phyloP scores from a whole-genome alignment of 768 basidiomycete genomes.

The Tulasnella calospora region DNA sequence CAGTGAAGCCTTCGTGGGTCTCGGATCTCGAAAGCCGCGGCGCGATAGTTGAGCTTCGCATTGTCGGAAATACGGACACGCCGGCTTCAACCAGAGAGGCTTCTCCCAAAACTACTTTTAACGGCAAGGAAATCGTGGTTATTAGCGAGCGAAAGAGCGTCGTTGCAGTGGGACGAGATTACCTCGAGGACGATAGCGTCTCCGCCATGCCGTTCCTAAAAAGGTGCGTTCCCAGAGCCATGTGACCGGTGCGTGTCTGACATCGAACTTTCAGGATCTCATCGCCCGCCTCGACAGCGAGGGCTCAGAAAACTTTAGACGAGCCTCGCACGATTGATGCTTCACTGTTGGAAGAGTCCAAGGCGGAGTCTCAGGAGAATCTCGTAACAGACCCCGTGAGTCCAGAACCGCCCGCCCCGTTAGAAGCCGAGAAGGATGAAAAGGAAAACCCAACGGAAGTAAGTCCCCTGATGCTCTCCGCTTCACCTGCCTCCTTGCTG shows the following conservation, averaged over 20 bases:
- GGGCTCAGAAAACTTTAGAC: not conserved
- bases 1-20: slow-evolving; percentile 69
- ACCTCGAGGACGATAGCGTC: slow-evolving; percentile 66
- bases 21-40: slow-evolving; percentile 51
- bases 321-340: not conserved
- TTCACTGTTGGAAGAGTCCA: not conserved
- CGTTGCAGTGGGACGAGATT: slow-evolving; percentile 50
- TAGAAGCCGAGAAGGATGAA: not conserved
- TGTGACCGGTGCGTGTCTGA: not conserved
- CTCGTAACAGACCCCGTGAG: not conserved
- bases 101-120: slow-evolving; percentile 35
- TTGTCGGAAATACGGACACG: slow-evolving; percentile 46
- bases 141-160: slow-evolving; percentile 62
- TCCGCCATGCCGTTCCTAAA: slow-evolving; percentile 62
- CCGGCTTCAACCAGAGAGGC: slow-evolving; percentile 23
- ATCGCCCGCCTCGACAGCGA: not conserved
- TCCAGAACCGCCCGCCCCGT: not conserved
- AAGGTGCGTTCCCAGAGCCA: slow-evolving; percentile 43
- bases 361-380: not conserved
- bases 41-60: slow-evolving; percentile 52
- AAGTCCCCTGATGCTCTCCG: not conserved
- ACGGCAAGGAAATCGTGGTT: slow-evolving; percentile 44
- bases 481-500: not conserved
- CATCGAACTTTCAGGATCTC: not conserved
- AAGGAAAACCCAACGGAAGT: not conserved